Conservation (phyloP, 106 monocot species). For the Apostasia ramifera region DNA sequence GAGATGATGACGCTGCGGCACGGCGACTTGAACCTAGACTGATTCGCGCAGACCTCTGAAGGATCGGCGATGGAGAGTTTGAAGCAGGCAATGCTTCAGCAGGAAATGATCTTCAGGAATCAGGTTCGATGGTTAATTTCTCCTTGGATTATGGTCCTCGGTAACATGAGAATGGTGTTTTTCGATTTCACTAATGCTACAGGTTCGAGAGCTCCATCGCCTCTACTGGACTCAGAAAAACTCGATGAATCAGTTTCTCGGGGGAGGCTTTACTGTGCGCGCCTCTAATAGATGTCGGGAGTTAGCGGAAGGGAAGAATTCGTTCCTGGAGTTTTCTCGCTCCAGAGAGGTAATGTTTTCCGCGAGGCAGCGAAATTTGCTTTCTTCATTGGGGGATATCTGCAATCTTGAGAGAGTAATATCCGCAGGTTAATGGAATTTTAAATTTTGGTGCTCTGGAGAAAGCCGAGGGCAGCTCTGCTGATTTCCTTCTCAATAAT, state of each 20-base stretch:
- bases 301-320: background rate
- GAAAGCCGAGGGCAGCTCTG: background rate
- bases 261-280: constrained; percentile 4
- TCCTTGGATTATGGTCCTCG: background rate
- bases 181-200: background rate
- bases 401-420: background rate
- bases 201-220: constrained; percentile 72
- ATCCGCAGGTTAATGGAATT: background rate
- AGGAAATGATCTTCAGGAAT: constrained; percentile 42
- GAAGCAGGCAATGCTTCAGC: constrained; percentile 51
- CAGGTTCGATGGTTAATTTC: constrained; percentile 29
- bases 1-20: constrained; percentile 17
- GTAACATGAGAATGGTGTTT: background rate
- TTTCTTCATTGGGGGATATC: background rate
- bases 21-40: constrained; percentile 28
- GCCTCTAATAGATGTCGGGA: background rate
- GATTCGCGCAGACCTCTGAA: constrained; percentile 7
- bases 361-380: background rate
- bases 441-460: background rate
- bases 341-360: constrained; percentile 8
- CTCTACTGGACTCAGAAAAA: constrained; percentile 74
- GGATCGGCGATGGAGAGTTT: constrained; percentile 34
- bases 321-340: background rate
- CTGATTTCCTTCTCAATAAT: background rate
- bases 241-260: constrained; percentile 27